Percentiles rank a stretch among this genome's conserved stretches.
These are phyloP conservation scores for Rhizopus arrhizus DNA, from an alignment of 371 early-diverging fungal species.

Conservation along the genomic window DNA sequence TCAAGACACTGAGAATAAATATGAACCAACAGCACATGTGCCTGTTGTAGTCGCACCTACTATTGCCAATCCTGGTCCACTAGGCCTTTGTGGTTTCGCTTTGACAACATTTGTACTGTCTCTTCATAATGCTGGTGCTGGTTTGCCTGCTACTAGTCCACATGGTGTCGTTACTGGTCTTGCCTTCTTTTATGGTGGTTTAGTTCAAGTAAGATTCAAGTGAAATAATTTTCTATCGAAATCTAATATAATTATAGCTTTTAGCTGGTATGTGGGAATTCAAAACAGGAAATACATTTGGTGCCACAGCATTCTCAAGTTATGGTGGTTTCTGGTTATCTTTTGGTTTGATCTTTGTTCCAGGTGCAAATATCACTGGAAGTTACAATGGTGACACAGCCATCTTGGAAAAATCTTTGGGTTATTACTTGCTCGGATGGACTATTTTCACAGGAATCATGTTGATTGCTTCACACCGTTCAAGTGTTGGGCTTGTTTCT, in stretches of 20 bases:
- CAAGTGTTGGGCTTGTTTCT: constrained; percentile 59
- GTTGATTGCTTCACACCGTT: constrained; percentile 69
- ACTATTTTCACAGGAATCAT: constrained; percentile 70
- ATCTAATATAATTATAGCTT: constrained; percentile 38
- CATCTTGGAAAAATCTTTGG: constrained; percentile 60
- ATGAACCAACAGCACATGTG: constrained; percentile 14
- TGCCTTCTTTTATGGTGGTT: constrained; percentile 80
- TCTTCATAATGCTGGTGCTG: constrained; percentile 69
- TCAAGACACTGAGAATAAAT: constrained; percentile 33
- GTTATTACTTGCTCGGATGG: constrained; percentile 74
- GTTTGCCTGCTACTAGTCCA: constrained; percentile 58
- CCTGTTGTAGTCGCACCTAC: constrained; percentile 31
- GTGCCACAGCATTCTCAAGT: constrained; percentile 79
- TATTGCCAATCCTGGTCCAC: constrained; percentile 73
- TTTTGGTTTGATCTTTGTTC: constrained; percentile 62
- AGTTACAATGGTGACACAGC: constrained; percentile 46
- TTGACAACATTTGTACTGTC: constrained; percentile 76
- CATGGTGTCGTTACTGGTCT: constrained; percentile 64
- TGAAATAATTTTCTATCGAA: neutral
- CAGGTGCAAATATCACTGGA: constrained; percentile 51
- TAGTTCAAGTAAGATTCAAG: constrained; percentile 60
- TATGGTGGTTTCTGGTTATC: constrained; percentile 81
- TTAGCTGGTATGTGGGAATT: constrained; percentile 82
- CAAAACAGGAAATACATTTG: constrained; percentile 74
- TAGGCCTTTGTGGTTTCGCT: constrained; percentile 76